Conservation (phyloP, 768 basidiomycete species). For the Mrakia gelida region DNA sequence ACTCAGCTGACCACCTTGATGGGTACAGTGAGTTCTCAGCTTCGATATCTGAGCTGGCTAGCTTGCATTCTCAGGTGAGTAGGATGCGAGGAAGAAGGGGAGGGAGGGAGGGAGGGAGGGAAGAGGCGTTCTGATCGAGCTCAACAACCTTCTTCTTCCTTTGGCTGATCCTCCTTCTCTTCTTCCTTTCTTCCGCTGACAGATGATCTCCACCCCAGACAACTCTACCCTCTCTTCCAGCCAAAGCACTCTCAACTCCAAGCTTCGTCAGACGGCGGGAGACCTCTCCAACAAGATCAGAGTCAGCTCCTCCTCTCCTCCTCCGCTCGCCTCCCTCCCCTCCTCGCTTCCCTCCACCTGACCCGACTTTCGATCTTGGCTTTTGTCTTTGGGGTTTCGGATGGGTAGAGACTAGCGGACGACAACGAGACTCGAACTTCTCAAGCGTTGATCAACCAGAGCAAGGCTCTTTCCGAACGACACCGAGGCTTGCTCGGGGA, state of each 20-base stretch:
- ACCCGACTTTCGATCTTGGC: neutral
- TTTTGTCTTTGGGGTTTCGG: neutral
- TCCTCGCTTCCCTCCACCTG: neutral
- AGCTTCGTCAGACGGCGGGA: neutral
- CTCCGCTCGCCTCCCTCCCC: neutral
- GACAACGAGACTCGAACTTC: slow-evolving; percentile 4
- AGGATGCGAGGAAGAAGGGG: neutral
- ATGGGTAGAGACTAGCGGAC: neutral
- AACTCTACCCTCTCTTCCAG: neutral
- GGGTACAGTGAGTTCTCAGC: neutral
- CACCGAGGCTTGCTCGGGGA: slow-evolving; percentile 10
- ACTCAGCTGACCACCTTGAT: neutral
- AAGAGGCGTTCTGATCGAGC: neutral
- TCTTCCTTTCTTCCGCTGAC: neutral
- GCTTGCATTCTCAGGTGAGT: neutral
- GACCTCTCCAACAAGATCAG: slow-evolving; percentile 12
- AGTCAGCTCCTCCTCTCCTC: neutral
- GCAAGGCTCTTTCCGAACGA: neutral
- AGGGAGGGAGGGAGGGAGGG: neutral
- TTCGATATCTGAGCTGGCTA: neutral
- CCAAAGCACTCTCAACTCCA: neutral
- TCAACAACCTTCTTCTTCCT: neutral
- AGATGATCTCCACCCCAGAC: slow-evolving; percentile 13
- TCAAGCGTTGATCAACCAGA: slow-evolving; percentile 9
- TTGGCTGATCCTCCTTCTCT: neutral